A percentile compares a stretch with the other conserved stretches of the same genome.
These are phyloP conservation scores for Pleomassaria siparia DNA, from an alignment of 2,329 filamentous ascomycete species.

Conservation along the genomic window DNA sequence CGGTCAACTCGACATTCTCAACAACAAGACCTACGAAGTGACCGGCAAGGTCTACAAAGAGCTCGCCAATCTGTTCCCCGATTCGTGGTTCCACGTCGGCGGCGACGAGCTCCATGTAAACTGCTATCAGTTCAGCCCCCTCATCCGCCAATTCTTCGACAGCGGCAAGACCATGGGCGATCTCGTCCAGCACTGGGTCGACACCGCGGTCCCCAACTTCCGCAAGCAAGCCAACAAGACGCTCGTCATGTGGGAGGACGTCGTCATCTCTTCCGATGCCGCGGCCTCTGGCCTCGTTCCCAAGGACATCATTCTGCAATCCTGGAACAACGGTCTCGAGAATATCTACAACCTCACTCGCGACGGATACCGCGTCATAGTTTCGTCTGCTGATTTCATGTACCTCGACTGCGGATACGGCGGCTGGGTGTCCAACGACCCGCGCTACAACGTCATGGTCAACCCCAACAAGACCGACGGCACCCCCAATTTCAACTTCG, in stretches of 20 bases:
- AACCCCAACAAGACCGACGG: slow-evolving; percentile 51
- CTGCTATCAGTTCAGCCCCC: slow-evolving; percentile 60
- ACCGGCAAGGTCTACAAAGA: slow-evolving; percentile 58
- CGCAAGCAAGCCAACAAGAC: slow-evolving; percentile 49
- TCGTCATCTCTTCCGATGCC: slow-evolving; percentile 45
- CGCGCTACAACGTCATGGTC: slow-evolving; percentile 56
- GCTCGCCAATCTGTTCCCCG: slow-evolving; percentile 53
- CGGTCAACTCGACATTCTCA: slow-evolving; percentile 58
- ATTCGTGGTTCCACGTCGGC: slow-evolving; percentile 59
- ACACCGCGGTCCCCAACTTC: slow-evolving; percentile 56
- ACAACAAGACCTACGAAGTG: slow-evolving; percentile 58
- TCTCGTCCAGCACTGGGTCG: slow-evolving; percentile 58
- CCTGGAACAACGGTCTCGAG: slow-evolving; percentile 56
- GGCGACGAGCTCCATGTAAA: slow-evolving; percentile 57
- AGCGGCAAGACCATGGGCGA: slow-evolving; percentile 55
- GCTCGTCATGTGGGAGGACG: slow-evolving; percentile 61
- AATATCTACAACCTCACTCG: slow-evolving; percentile 56
- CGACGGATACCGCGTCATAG: slow-evolving; percentile 56
- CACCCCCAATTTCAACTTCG: slow-evolving; percentile 56
- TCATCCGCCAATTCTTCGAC: slow-evolving; percentile 54
- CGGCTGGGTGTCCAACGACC: slow-evolving; percentile 58
- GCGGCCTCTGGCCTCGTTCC: slow-evolving; percentile 52
- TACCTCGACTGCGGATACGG: slow-evolving; percentile 61
- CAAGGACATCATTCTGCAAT: slow-evolving; percentile 56
- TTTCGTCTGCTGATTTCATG: slow-evolving; percentile 58